Conservation (phyloP, 805 yeast genomes). For the Pichia sporocuriosa region DNA sequence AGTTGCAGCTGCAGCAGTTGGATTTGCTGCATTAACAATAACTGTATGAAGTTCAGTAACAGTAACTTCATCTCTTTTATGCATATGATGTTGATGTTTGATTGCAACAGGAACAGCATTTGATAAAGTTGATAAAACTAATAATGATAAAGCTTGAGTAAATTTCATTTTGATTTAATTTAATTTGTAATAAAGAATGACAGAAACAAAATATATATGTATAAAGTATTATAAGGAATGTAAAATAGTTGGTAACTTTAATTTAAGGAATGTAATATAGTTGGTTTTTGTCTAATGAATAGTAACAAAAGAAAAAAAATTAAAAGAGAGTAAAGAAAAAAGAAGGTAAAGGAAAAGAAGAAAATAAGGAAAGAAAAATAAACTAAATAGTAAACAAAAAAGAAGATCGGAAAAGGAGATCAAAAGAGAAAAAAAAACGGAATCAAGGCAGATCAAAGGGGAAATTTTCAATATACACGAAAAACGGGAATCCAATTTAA, state of each 20-base stretch:
- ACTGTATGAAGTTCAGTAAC: constrained; percentile 35
- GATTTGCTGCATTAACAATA: constrained; percentile 21
- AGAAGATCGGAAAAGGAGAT: background rate
- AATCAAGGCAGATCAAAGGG: background rate
- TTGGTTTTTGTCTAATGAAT: background rate
- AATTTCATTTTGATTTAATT: constrained; percentile 27
- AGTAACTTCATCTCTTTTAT: constrained; percentile 41
- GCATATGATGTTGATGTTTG: constrained; percentile 38
- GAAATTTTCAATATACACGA: too few species aligned
- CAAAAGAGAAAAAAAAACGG: background rate
- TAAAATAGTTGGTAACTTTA: background rate
- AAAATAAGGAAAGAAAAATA: too few species aligned
- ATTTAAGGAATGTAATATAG: constrained; percentile 5
- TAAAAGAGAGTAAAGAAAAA: background rate
- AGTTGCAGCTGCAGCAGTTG: constrained; percentile 11
- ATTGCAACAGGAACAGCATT: constrained; percentile 30
- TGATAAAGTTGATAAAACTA: constrained; percentile 26
- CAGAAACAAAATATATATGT: too few species aligned
- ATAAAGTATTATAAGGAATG: constrained; percentile 7
- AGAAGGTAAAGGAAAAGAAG: background rate
- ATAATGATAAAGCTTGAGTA: constrained; percentile 21
- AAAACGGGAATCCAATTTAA: too few species aligned
- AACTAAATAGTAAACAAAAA: too few species aligned
- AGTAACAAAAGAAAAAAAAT: background rate
- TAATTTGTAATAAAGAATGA: too few species aligned